phyloP scores from a whole-genome alignment of 2,329 filamentous ascomycete species.

The Fusarium musae region DNA sequence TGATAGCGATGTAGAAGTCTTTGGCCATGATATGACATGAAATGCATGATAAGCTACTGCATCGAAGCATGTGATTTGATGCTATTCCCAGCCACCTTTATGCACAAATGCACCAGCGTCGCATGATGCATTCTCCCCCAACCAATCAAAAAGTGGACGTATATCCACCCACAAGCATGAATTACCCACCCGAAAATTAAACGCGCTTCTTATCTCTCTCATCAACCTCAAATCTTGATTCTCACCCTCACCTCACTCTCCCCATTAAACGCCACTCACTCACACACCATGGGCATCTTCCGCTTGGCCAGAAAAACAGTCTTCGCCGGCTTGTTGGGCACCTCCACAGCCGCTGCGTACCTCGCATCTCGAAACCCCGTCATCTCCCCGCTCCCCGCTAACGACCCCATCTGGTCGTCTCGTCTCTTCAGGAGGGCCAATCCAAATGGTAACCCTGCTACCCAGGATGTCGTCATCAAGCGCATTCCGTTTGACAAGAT shows the following conservation, averaged over 20 bases:
- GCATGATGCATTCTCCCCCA: background rate
- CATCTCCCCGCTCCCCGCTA: constrained; percentile 65
- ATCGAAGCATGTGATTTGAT: background rate
- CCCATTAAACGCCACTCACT: background rate
- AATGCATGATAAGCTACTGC: background rate
- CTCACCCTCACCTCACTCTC: background rate
- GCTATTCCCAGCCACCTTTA: constrained; percentile 8
- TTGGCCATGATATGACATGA: background rate
- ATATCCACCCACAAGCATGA: constrained; percentile 16
- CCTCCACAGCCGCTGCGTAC: constrained; percentile 61
- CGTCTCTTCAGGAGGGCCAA: constrained; percentile 69
- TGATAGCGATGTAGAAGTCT: background rate
- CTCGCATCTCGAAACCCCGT: constrained; percentile 64
- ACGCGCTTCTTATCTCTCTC: constrained; percentile 29
- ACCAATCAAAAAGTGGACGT: constrained; percentile 4
- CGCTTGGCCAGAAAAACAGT: constrained; percentile 60
- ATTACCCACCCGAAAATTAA: constrained; percentile 14
- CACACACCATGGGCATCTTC: constrained; percentile 63
- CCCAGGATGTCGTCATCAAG: constrained; percentile 73
- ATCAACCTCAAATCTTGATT: background rate
- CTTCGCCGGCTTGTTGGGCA: constrained; percentile 58
- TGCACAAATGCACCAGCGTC: constrained; percentile 4
- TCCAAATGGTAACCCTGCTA: constrained; percentile 68
- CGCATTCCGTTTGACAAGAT: constrained; percentile 71
- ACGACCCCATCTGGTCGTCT: constrained; percentile 71